phyloP scores from a whole-genome alignment of 2,329 filamentous ascomycete species.

The Cladosporium sp. region DNA sequence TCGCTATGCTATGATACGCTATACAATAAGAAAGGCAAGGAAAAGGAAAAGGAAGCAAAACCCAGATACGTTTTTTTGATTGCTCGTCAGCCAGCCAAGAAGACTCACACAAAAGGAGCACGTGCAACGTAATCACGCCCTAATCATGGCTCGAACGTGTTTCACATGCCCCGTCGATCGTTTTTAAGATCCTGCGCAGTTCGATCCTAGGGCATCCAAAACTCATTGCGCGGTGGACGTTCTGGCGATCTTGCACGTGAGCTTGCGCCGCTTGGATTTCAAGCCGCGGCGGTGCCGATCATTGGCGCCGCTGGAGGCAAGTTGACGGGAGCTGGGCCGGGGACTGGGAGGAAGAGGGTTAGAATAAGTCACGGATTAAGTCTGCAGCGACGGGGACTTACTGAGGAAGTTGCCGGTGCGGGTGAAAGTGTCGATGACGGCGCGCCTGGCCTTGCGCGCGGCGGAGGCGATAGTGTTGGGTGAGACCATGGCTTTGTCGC shows the following conservation, averaged over 20 bases:
- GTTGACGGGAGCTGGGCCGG: background rate
- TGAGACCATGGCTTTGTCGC: constrained; percentile 8
- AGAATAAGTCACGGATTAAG: background rate
- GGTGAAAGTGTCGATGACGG: background rate
- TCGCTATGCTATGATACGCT: background rate
- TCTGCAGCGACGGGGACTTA: background rate
- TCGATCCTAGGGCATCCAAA: background rate
- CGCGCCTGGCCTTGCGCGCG: background rate
- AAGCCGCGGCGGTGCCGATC: background rate
- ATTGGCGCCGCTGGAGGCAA: background rate
- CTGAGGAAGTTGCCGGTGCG: background rate
- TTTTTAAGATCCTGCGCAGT: background rate
- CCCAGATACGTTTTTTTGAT: background rate
- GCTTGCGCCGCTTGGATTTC: background rate
- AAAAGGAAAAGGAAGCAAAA: background rate
- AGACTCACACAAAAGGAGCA: no score
- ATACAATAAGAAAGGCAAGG: background rate
- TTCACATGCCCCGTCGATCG: no score
- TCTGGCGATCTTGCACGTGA: background rate
- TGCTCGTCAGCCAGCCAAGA: background rate
- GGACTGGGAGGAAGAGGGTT: background rate
- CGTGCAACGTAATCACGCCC: no score
- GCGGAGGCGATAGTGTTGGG: constrained; percentile 6
- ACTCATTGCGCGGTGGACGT: background rate
- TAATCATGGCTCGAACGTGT: no score